These are phyloP conservation scores for Sugiyamaella lignohabitans DNA, from an alignment of 805 yeast species.

Conservation along the genomic window DNA sequence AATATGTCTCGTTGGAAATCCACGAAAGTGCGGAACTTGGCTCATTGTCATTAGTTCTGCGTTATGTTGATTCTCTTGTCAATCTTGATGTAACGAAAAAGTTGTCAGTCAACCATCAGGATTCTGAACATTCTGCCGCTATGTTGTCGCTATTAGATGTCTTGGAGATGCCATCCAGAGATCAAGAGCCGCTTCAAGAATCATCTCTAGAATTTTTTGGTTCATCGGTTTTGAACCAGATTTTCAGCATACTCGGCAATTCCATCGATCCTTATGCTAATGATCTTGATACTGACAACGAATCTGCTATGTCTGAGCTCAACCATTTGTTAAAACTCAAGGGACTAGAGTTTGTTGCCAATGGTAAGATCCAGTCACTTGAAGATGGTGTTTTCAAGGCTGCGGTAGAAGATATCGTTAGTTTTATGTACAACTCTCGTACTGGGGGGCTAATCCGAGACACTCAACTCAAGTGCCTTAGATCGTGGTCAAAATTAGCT, in stretches of 20 bases:
- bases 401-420: conserved; percentile 19
- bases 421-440: conserved; percentile 42
- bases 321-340: conserved; percentile 20
- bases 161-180: conserved; percentile 41
- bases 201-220: conserved; percentile 3
- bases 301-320: conserved; percentile 14
- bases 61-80: conserved; percentile 49
- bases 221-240: not conserved
- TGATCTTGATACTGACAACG: conserved; percentile 8
- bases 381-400: conserved; percentile 10
- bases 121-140: conserved; percentile 42
- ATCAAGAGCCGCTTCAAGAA: not conserved
- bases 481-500: conserved; percentile 77
- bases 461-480: conserved; percentile 56
- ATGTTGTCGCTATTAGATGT: conserved; percentile 65
- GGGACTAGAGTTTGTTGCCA: conserved; percentile 20
- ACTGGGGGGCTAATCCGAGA: conserved; percentile 22
- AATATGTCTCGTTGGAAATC: conserved; percentile 66
- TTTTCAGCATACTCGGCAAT: not conserved
- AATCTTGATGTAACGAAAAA: conserved; percentile 30
- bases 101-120: not conserved
- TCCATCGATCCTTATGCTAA: no score
- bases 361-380: conserved; percentile 6
- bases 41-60: conserved; percentile 45
- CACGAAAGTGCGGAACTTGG: conserved; percentile 46